Evolutionary conservation across 2,329 filamentous ascomycete genomes (phyloP), one percentile per base, ranked within the genome.

Genomic region (Alternaria panax): DNA sequence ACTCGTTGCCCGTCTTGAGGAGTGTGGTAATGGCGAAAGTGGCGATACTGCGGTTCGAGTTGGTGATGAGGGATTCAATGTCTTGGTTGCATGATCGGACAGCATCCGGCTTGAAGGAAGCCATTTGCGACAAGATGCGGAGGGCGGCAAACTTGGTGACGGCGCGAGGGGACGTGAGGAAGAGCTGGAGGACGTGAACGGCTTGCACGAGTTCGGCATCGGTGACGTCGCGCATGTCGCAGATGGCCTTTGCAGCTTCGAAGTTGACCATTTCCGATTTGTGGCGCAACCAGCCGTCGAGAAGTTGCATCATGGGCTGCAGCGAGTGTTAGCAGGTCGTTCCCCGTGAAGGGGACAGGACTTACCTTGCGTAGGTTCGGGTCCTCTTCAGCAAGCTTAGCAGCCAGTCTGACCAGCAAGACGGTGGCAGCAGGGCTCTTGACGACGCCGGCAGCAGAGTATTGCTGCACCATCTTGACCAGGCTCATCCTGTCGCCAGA

Each of bases 381-480:
- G 72, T 99, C 95, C 75, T 99, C 95, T 78, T 97, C 93, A 30
- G 94, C 94, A 63, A 99, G 84, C 83, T 97, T 95, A 41, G 94
- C 92, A 32, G 95, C 95, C 66, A 99, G 82, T 69, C 95, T 88
- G 55, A 99, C 95, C 27, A 99, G 86, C 87, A 99, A 90, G 51
- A 99, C 88, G 59, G 93, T 90, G 32, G 93, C 95, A 60, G 94
- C 92, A 20, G 95, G 93, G 80, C 92, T 97, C 88, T 97, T 98
- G 63, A 98, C 90, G 11, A 92, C 92, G 59, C 95, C 95, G 16
- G 93, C 88, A 53, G 90, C 90, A 52, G 93, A 93, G 77, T 97
- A 98, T 79, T 99, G 95, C 82, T 99, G 95, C n/a, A 99, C 94
- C 95, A 99, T 98, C 86, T 99, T 99, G 62, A 98, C 94, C 71